phyloP scores from a whole-genome alignment of 768 basidiomycete genomes.

The Boletus sensibilis region DNA sequence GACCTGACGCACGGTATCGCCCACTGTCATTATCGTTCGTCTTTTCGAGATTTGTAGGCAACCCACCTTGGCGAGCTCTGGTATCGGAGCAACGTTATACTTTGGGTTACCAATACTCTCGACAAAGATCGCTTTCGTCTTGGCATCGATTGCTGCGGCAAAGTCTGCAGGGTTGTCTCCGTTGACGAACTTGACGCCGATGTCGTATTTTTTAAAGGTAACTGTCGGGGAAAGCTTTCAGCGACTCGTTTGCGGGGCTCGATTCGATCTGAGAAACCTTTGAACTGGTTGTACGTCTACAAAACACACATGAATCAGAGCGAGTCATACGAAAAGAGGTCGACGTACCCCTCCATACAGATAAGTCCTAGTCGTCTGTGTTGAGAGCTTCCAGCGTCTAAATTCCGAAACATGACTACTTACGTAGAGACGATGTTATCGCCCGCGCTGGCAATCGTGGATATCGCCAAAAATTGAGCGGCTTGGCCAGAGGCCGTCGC shows the following conservation, averaged over 20 bases:
- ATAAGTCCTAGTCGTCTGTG: constrained; percentile 9
- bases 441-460: constrained; percentile 57
- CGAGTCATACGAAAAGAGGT: neutral
- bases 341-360: constrained; percentile 19
- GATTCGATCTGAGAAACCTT: constrained; percentile 2
- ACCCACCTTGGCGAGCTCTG: constrained; percentile 63
- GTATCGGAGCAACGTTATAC: constrained; percentile 63
- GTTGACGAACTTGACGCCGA: constrained; percentile 47
- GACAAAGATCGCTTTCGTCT: constrained; percentile 73
- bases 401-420: constrained; percentile 41
- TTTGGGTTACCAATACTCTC: constrained; percentile 83
- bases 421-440: constrained; percentile 79
- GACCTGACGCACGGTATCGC: constrained; percentile 37
- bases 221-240: constrained; percentile 4
- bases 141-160: constrained; percentile 66
- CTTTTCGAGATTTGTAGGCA: neutral
- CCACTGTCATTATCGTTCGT: neutral
- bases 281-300: constrained; percentile 23
- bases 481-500: constrained; percentile 74
- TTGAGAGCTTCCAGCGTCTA: neutral
- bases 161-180: constrained; percentile 56
- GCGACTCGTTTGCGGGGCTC: neutral
- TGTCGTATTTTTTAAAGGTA: constrained; percentile 17
- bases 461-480: constrained; percentile 73
- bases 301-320: neutral